phyloP scores from a whole-genome alignment of 805 yeast genomes.

The Hanseniaspora occidentalis region DNA sequence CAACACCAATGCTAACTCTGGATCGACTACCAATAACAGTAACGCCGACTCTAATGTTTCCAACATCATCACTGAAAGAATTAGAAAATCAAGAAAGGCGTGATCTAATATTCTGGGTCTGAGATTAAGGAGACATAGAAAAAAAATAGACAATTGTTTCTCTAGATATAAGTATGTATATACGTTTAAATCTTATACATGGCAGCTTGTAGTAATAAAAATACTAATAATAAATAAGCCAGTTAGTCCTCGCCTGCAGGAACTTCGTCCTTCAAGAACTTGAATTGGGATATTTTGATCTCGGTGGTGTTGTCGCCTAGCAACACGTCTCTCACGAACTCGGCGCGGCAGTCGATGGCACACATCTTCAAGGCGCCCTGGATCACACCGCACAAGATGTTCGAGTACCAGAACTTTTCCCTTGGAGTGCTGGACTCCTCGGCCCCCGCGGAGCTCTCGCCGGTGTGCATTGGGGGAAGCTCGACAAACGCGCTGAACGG shows the following conservation, averaged over 20 bases:
- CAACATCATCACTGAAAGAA: constrained; percentile 3
- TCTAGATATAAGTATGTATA: background rate
- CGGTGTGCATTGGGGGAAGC: constrained; percentile 51
- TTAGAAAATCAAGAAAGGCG: constrained; percentile 1
- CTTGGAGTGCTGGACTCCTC: too few relatives aligned
- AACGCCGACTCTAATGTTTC: background rate
- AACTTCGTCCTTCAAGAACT: constrained; percentile 78
- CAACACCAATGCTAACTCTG: background rate
- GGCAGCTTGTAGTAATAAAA: too few relatives aligned
- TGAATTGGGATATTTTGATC: constrained; percentile 55
- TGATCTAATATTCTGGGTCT: background rate
- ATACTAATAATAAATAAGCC: too few relatives aligned
- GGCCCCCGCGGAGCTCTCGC: background rate
- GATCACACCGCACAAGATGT: constrained; percentile 77
- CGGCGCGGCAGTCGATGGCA: constrained; percentile 78
- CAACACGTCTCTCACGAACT: constrained; percentile 65
- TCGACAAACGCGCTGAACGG: constrained; percentile 95
- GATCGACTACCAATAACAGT: background rate
- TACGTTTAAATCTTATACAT: background rate
- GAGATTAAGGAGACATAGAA: background rate
- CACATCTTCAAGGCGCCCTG: constrained; percentile 93
- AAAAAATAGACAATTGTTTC: background rate
- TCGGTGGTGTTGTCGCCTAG: constrained; percentile 80
- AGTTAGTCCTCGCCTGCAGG: constrained; percentile 94
- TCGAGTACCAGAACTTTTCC: constrained; percentile 88